Evolutionary conservation across 2,329 filamentous ascomycete genomes (phyloP).

Genomic region (Myriosclerotinia duriaeana): DNA sequence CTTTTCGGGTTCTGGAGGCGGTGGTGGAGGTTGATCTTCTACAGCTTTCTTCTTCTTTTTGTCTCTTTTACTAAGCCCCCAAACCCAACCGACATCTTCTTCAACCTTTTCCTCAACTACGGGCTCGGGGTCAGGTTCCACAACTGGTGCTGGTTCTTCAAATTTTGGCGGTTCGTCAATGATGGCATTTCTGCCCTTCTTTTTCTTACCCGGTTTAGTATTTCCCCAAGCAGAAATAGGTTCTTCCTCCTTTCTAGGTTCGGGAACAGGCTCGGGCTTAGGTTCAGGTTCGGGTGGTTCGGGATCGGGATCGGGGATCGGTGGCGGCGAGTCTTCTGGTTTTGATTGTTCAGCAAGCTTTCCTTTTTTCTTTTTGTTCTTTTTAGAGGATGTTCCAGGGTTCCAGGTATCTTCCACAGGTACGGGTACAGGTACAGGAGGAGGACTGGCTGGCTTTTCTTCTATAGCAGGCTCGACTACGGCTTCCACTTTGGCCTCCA

Average conservation of each 20-base stretch:
- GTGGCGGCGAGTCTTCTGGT: slow-evolving; percentile 33
- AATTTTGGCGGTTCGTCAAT: slow-evolving; percentile 45
- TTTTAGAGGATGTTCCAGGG: slow-evolving; percentile 51
- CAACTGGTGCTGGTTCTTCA: slow-evolving; percentile 45
- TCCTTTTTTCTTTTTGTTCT: slow-evolving; percentile 47
- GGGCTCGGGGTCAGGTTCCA: slow-evolving; percentile 43
- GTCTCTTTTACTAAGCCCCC: slow-evolving; percentile 43
- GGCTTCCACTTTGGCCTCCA: slow-evolving; percentile 27
- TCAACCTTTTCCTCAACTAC: slow-evolving; percentile 18
- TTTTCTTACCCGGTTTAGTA: slow-evolving; percentile 39
- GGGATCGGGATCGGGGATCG: slow-evolving; percentile 16
- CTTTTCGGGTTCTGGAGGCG: slow-evolving; percentile 38
- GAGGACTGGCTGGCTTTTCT: slow-evolving; percentile 27
- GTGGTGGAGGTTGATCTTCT: slow-evolving; percentile 15
- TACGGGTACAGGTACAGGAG: background rate
- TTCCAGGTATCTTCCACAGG: slow-evolving; percentile 27
- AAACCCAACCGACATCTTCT: slow-evolving; percentile 22
- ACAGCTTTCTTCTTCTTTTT: slow-evolving; percentile 41
- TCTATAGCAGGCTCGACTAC: slow-evolving; percentile 47
- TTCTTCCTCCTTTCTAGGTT: slow-evolving; percentile 14
- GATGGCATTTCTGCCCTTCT: slow-evolving; percentile 53
- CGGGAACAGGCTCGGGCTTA: slow-evolving; percentile 31
- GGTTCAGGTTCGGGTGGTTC: slow-evolving; percentile 42
- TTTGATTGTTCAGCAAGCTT: slow-evolving; percentile 34
- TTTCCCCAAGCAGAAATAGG: slow-evolving; percentile 30